Conservation (phyloP, 2,329 filamentous ascomycete genomes). For the Raffaelea albimanens region DNA sequence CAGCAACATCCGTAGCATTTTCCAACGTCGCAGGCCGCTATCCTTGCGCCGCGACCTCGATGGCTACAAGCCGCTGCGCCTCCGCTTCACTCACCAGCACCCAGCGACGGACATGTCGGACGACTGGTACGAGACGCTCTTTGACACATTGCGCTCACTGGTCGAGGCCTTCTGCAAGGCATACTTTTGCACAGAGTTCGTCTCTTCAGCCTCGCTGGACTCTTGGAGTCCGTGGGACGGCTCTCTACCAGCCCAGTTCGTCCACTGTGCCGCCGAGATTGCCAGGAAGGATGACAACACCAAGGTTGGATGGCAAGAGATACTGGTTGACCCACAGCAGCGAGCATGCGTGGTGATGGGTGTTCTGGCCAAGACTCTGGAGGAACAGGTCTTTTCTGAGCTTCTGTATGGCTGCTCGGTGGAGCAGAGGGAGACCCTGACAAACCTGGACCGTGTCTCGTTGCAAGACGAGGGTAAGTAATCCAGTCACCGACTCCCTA, state of each 20-base stretch:
- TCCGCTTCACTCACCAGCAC: conserved; percentile 14
- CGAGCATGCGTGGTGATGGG: conserved; percentile 25
- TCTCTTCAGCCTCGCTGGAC: not conserved
- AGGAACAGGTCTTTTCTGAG: conserved; percentile 27
- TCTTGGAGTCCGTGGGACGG: not conserved
- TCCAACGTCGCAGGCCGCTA: not conserved
- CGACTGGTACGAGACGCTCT: conserved; percentile 19
- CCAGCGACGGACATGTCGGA: conserved; percentile 11
- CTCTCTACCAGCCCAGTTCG: conserved; percentile 20
- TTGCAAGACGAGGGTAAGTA: conserved; percentile 23
- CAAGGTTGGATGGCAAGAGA: conserved; percentile 23
- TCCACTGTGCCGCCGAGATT: conserved; percentile 22
- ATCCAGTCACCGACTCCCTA: no score
- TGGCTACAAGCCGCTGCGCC: conserved; percentile 13
- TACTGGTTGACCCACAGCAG: conserved; percentile 20
- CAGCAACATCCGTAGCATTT: not conserved
- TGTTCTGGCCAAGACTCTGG: conserved; percentile 26
- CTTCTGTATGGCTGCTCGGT: conserved; percentile 29
- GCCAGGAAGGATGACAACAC: conserved; percentile 24
- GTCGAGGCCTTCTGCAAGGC: conserved; percentile 14
- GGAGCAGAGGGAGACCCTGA: conserved; percentile 17
- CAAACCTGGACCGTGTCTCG: conserved; percentile 20
- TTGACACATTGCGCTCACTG: conserved; percentile 18
- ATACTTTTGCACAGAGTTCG: conserved; percentile 18
- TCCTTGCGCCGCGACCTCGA: conserved; percentile 5